A percentile compares a stretch with the other conserved stretches of the same genome.
phyloP scores from a whole-genome alignment of 139 green algal genomes.

The Dunaliella primolecta region DNA sequence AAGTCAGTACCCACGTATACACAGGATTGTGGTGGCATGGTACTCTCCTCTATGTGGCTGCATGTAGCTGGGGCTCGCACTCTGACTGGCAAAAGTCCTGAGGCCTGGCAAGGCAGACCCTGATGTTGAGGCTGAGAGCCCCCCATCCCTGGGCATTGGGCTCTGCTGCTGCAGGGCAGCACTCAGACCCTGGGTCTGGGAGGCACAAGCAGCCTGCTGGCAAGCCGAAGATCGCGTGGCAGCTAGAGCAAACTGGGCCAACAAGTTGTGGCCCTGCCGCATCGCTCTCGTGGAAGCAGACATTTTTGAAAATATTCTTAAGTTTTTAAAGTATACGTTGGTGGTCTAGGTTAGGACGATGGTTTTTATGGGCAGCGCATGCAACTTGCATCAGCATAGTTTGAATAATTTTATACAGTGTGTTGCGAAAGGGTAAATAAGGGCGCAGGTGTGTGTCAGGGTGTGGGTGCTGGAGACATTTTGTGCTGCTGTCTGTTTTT shows the following conservation, averaged over 20 bases:
- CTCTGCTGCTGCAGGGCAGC: no score
- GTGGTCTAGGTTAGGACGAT: no score
- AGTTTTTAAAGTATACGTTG: no score
- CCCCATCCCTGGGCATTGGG: background rate
- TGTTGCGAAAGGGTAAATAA: no score
- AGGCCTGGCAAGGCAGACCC: background rate
- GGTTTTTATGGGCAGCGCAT: no score
- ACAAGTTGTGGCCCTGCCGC: background rate
- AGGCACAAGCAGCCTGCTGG: background rate
- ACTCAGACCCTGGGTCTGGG: background rate
- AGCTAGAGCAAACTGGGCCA: background rate
- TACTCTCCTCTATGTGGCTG: constrained; percentile 8
- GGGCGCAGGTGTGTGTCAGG: no score
- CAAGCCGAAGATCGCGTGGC: background rate
- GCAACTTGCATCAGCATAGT: no score
- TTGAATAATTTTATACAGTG: no score
- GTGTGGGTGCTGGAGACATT: no score
- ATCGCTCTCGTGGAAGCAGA: background rate
- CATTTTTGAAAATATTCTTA: no score
- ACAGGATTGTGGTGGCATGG: constrained; percentile 47
- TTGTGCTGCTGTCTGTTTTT: no score
- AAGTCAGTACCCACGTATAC: no score
- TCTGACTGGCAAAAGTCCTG: background rate
- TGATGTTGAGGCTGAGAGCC: background rate
- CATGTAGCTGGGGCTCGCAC: background rate